A percentile compares a stretch with the other conserved stretches of the same genome.
Evolutionary conservation across 78 protist genomes (phyloP).

Genomic region (Anaeramoeba flamelloides): DNA sequence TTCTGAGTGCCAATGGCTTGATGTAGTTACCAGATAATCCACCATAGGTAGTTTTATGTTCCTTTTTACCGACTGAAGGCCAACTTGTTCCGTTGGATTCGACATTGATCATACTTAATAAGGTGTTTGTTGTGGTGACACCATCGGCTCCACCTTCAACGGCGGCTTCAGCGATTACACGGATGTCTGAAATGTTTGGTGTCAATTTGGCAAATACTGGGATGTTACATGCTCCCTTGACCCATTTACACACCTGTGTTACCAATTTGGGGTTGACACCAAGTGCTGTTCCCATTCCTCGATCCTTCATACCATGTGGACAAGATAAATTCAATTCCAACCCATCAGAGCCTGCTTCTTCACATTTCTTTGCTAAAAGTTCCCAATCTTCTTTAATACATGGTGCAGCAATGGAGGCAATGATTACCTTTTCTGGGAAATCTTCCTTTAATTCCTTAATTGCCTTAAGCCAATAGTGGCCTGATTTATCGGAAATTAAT

Average conservation of each 20-base stretch:
- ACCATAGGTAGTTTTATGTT: conserved; percentile 8
- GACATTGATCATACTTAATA: background rate
- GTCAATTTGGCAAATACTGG: conserved; percentile 15
- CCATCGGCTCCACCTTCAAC: conserved; percentile 14
- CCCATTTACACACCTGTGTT: background rate
- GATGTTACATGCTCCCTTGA: conserved; percentile 1
- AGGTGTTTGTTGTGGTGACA: conserved; percentile 11
- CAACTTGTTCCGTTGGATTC: background rate
- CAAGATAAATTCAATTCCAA: conserved; percentile 15
- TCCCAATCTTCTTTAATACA: conserved; percentile 21
- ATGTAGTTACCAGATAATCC: conserved; percentile 7
- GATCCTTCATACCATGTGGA: conserved; percentile 7
- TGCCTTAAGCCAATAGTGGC: conserved; percentile 62
- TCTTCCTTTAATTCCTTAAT: conserved; percentile 16
- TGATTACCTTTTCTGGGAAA: conserved; percentile 14
- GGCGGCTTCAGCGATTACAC: conserved; percentile 13
- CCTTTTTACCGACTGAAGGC: conserved; percentile 11
- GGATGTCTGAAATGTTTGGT: conserved; percentile 1
- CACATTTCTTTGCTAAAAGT: background rate
- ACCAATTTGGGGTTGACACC: background rate
- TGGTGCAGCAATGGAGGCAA: conserved; percentile 17
- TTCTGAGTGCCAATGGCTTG: conserved; percentile 8
- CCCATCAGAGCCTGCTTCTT: conserved; percentile 14
- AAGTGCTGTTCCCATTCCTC: background rate
- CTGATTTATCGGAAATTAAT: conserved; percentile 72